A percentile compares a stretch with the other conserved stretches of the same genome.
Conservation (phyloP, 306 rosid species). For the Quercus ilex region DNA sequence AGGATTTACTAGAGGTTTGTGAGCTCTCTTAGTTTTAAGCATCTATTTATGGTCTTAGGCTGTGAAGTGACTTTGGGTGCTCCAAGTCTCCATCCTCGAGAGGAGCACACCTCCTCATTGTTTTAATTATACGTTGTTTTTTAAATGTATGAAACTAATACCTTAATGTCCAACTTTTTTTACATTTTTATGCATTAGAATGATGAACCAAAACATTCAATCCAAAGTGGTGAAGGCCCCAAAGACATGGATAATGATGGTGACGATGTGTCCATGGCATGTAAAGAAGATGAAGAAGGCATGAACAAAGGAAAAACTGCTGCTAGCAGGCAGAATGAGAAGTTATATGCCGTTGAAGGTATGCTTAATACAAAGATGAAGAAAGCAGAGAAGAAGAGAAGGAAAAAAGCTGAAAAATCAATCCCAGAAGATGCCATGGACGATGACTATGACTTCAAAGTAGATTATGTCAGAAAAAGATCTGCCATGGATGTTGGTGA, state of each 20-base stretch:
- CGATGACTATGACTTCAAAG: constrained; percentile 82
- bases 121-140: not conserved
- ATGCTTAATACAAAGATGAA: constrained; percentile 69
- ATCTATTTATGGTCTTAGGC: not conserved
- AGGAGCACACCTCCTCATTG: not conserved
- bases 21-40: not conserved
- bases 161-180: not conserved
- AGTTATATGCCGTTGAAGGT: constrained; percentile 70
- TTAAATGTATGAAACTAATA: not conserved
- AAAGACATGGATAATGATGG: constrained; percentile 28
- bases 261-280: constrained; percentile 53
- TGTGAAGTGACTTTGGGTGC: not conserved
- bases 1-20: constrained; percentile 60
- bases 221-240: constrained; percentile 30
- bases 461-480: constrained; percentile 60
- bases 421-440: constrained; percentile 54
- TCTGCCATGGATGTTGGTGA: constrained; percentile 54
- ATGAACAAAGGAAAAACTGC: constrained; percentile 47
- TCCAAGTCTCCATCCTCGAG: not conserved
- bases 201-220: constrained; percentile 25
- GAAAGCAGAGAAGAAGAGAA: constrained; percentile 81
- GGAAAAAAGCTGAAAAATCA: constrained; percentile 55
- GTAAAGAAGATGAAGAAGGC: constrained; percentile 31
- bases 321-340: constrained; percentile 68
- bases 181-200: constrained; percentile 36